phyloP scores from a whole-genome alignment of 148 eudicot species.

The Rhododendron ovatum region DNA sequence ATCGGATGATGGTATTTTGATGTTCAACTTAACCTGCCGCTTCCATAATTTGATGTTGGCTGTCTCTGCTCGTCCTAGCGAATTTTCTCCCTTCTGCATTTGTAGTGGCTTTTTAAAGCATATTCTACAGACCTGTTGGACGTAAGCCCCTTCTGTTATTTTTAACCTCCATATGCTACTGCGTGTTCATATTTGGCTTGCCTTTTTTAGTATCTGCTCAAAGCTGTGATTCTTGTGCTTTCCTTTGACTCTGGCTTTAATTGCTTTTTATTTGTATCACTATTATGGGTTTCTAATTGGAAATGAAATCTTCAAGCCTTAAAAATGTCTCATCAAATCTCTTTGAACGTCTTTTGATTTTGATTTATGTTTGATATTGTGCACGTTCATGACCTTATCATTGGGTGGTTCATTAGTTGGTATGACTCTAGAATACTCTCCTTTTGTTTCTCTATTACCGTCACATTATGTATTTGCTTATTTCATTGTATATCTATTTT shows the following conservation, averaged over 20 bases:
- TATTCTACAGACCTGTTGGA: not conserved
- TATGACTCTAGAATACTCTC: not conserved
- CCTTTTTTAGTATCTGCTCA: not conserved
- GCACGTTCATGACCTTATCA: not conserved
- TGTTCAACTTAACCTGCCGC: not conserved
- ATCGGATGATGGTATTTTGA: not conserved
- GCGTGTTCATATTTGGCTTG: not conserved
- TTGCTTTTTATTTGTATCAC: not conserved
- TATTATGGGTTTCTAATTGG: not conserved
- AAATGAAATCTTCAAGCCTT: not conserved
- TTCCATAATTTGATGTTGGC: not conserved
- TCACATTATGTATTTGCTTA: not conserved
- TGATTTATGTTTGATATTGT: not conserved
- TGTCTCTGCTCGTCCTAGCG: not conserved
- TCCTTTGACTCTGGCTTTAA: not conserved
- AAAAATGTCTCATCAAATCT: not conserved
- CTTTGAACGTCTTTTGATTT: not conserved
- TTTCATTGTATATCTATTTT: not conserved
- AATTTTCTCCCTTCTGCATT: not conserved
- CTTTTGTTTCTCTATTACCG: not conserved
- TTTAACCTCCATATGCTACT: not conserved
- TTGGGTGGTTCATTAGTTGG: not conserved
- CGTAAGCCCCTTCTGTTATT: not conserved
- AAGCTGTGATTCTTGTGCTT: not conserved
- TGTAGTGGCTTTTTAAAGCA: not conserved